These are phyloP conservation scores for Ammopiptanthus mongolicus DNA, from an alignment of 306 rosid species.

Conservation along the genomic window DNA sequence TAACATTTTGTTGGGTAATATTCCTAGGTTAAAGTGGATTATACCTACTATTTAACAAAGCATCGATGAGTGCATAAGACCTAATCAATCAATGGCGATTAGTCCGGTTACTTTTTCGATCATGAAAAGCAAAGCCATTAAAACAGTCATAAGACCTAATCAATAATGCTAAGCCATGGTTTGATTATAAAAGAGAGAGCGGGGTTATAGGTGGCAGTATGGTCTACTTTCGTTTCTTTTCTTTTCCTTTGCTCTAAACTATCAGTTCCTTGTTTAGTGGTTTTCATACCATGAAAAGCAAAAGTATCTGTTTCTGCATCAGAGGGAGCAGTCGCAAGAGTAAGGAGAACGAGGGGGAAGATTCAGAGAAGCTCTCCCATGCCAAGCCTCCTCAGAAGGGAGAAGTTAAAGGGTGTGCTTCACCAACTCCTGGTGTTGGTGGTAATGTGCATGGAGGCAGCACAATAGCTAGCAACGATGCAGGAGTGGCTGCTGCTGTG, in stretches of 20 bases:
- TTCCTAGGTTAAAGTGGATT: background rate
- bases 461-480: conserved; percentile 4
- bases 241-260: background rate
- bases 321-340: conserved; percentile 20
- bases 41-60: background rate
- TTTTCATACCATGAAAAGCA: conserved; percentile 37
- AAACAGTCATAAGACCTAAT: conserved; percentile 9
- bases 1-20: background rate
- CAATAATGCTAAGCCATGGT: conserved; percentile 7
- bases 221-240: background rate
- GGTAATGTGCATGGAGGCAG: conserved; percentile 14
- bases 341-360: conserved; percentile 26
- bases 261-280: background rate
- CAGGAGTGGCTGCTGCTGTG: conserved; percentile 26
- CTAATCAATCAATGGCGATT: conserved; percentile 23
- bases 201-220: background rate
- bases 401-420: conserved; percentile 19
- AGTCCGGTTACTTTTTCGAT: background rate
- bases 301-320: conserved; percentile 54
- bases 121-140: conserved; percentile 17
- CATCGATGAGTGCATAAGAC: background rate
- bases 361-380: conserved; percentile 28
- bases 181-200: background rate
- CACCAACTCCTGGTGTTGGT: conserved; percentile 10
- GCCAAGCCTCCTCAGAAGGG: conserved; percentile 17